phyloP scores from a whole-genome alignment of 176 grass and related monocot genomes.

The Sorghum bicolor region Sorghum_bicolor_NCBIv3 NC_012870.2:71505001-71505500 shows the following conservation, averaged over 20 bases:
- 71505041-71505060: conserved; percentile 38
- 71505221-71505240: conserved; percentile 3
- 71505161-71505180: conserved; percentile 60
- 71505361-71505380: conserved; percentile 28
- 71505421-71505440: conserved; percentile 53
- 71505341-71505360: conserved; percentile 16
- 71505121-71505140: conserved; percentile 31
- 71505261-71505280: conserved; percentile 76
- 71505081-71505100: conserved; percentile 23
- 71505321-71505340: conserved; percentile 7
- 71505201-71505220: conserved; percentile 29
- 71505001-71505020: conserved; percentile 35
- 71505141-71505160: conserved; percentile 65
- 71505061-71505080: conserved; percentile 36
- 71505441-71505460: conserved; percentile 35
- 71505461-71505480: not conserved
- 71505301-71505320: conserved; percentile 41
- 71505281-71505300: conserved; percentile 97
- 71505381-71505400: not conserved
- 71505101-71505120: conserved; percentile 30
- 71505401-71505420: conserved; percentile 36
- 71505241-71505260: conserved; percentile 21
- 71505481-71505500: conserved; percentile 25
- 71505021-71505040: conserved; percentile 14
- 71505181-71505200: conserved; percentile 69